phyloP scores from a whole-genome alignment of 371 early-diverging fungal species.

The Apophysomyces trapeziformis region DNA sequence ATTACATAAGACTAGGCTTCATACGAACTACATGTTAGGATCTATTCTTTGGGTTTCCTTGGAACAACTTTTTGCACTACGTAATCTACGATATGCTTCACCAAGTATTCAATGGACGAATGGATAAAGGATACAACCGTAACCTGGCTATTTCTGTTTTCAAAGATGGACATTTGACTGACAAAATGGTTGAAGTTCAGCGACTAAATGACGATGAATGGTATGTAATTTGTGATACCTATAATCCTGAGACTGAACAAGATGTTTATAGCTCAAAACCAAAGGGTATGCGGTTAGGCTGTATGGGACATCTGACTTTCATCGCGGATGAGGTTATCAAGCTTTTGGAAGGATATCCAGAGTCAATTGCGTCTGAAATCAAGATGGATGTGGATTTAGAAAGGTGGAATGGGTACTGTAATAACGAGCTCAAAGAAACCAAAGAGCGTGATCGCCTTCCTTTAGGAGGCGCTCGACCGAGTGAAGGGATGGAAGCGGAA shows the following conservation, averaged over 20 bases:
- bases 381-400: conserved; percentile 72
- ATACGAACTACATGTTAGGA: conserved; percentile 37
- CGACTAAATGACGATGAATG: conserved; percentile 38
- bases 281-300: conserved; percentile 89
- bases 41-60: conserved; percentile 86
- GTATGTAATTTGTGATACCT: conserved; percentile 17
- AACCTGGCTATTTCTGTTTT: conserved; percentile 79
- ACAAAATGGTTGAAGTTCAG: conserved; percentile 79
- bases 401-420: conserved; percentile 88
- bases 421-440: conserved; percentile 77
- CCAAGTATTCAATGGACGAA: conserved; percentile 86
- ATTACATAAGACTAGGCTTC: not conserved
- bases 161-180: conserved; percentile 78
- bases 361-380: conserved; percentile 55
- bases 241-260: not conserved
- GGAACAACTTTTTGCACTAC: conserved; percentile 96
- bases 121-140: conserved; percentile 63
- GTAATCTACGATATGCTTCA: conserved; percentile 96
- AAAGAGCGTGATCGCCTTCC: conserved; percentile 86
- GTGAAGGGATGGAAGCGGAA: conserved; percentile 37
- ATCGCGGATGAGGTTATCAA: conserved; percentile 94
- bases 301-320: conserved; percentile 95
- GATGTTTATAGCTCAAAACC: conserved; percentile 58
- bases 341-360: conserved; percentile 71
- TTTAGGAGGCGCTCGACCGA: conserved; percentile 85